These are phyloP conservation scores for Crithidia fasciculata DNA, from an alignment of 208 protist species.

Conservation along the genomic window DNA sequence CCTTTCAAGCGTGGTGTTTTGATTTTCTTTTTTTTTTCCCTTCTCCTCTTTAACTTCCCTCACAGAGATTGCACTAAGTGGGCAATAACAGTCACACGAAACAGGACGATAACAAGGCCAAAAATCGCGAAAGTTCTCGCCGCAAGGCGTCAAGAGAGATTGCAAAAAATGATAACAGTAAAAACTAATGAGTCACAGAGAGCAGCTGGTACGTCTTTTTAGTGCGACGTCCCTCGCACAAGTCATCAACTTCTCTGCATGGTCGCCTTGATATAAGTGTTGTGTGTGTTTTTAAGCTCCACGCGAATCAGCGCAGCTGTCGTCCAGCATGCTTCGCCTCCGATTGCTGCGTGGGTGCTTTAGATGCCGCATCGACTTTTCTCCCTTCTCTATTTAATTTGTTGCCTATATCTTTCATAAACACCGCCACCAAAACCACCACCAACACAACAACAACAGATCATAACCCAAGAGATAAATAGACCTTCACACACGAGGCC, in stretches of 20 bases:
- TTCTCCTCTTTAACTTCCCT: neutral
- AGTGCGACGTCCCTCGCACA: too few species aligned
- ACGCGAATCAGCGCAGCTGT: too few species aligned
- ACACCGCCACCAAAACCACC: too few species aligned
- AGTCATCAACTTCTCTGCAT: neutral
- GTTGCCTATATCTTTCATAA: too few species aligned
- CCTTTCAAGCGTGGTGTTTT: neutral
- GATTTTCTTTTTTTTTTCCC: neutral
- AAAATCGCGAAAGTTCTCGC: neutral
- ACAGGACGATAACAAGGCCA: neutral
- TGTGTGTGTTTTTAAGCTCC: neutral
- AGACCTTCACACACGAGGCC: too few species aligned
- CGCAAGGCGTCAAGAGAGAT: neutral
- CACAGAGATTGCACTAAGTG: neutral
- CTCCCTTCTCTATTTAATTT: too few species aligned
- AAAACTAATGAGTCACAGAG: neutral
- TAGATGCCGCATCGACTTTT: too few species aligned
- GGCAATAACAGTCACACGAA: neutral
- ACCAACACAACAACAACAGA: too few species aligned
- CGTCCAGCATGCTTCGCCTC: too few species aligned
- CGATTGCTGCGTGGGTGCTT: too few species aligned
- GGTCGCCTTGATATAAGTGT: neutral
- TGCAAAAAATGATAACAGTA: neutral
- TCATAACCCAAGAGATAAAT: too few species aligned
- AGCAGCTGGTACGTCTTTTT: too few species aligned